A percentile compares a stretch with the other conserved stretches of the same genome.
Conservation (phyloP, 805 yeast species). For the Grigorovia jiainica region DNA sequence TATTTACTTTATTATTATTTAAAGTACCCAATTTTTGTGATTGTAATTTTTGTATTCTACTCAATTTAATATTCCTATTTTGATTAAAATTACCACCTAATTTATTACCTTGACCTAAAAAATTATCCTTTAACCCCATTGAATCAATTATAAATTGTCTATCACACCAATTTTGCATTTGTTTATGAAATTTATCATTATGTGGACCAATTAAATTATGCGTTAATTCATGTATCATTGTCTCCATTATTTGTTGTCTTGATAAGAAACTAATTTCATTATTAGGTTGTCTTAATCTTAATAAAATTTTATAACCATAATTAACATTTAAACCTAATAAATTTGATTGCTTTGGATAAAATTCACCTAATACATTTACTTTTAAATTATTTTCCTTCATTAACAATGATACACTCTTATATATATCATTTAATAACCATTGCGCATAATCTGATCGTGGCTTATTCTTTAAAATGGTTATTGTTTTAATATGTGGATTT, state of each 20-base stretch:
- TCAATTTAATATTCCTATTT: neutral
- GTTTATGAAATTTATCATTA: constrained; percentile 56
- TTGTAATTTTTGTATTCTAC: neutral
- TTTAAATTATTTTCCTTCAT: constrained; percentile 58
- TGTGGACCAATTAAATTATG: constrained; percentile 81
- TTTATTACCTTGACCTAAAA: constrained; percentile 25
- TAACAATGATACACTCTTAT: constrained; percentile 64
- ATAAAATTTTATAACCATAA: constrained; percentile 58
- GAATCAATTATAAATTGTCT: constrained; percentile 34
- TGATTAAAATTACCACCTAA: constrained; percentile 13
- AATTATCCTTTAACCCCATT: constrained; percentile 22
- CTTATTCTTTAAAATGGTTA: constrained; percentile 5
- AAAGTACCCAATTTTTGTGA: neutral
- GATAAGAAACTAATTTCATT: constrained; percentile 50
- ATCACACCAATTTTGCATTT: constrained; percentile 50
- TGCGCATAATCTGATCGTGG: constrained; percentile 5
- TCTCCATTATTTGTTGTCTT: constrained; percentile 59
- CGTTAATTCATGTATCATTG: constrained; percentile 80
- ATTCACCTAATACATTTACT: constrained; percentile 65
- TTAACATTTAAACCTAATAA: constrained; percentile 80
- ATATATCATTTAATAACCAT: constrained; percentile 37
- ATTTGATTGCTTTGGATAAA: constrained; percentile 59
- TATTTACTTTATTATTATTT: neutral
- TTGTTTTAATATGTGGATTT: constrained; percentile 7
- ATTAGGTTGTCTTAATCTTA: constrained; percentile 55